Conservation (phyloP, 371 early-diverging fungal genomes). For the Lichtheimia ramosa region DNA sequence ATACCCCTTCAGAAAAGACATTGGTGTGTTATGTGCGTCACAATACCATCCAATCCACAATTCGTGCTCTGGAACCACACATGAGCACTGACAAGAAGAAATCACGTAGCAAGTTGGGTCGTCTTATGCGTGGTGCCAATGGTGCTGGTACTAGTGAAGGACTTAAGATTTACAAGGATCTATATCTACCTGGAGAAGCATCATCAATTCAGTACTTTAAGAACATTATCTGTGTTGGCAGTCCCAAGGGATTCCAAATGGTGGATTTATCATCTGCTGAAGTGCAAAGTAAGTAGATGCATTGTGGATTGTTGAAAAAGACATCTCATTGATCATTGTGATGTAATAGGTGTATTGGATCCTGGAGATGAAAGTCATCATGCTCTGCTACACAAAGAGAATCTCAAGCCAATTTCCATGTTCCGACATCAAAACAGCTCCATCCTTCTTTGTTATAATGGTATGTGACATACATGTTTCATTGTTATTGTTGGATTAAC, state of each 20-base stretch:
- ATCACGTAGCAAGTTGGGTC: slow-evolving; percentile 40
- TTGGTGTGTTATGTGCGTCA: slow-evolving; percentile 77
- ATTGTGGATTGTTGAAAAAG: not conserved
- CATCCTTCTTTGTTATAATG: slow-evolving; percentile 88
- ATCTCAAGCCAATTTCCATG: slow-evolving; percentile 76
- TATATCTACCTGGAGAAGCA: slow-evolving; percentile 83
- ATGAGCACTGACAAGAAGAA: slow-evolving; percentile 43
- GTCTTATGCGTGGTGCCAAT: slow-evolving; percentile 45
- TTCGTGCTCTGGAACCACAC: slow-evolving; percentile 79
- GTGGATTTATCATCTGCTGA: slow-evolving; percentile 82
- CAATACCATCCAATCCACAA: slow-evolving; percentile 66
- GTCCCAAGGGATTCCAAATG: slow-evolving; percentile 92
- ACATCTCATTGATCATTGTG: not conserved
- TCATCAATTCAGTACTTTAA: slow-evolving; percentile 84
- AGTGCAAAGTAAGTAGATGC: slow-evolving; percentile 46
- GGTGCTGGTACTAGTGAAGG: slow-evolving; percentile 54
- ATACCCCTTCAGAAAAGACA: slow-evolving; percentile 65
- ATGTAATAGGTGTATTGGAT: slow-evolving; percentile 43
- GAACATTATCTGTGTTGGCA: slow-evolving; percentile 89
- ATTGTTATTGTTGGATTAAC: not conserved
- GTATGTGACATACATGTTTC: slow-evolving; percentile 17
- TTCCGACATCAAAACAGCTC: slow-evolving; percentile 77
- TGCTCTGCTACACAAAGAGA: slow-evolving; percentile 28
- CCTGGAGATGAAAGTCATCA: slow-evolving; percentile 42
- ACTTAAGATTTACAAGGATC: slow-evolving; percentile 76